Conservation (phyloP, 805 yeast species). For the Candida vartiovaarae region DNA sequence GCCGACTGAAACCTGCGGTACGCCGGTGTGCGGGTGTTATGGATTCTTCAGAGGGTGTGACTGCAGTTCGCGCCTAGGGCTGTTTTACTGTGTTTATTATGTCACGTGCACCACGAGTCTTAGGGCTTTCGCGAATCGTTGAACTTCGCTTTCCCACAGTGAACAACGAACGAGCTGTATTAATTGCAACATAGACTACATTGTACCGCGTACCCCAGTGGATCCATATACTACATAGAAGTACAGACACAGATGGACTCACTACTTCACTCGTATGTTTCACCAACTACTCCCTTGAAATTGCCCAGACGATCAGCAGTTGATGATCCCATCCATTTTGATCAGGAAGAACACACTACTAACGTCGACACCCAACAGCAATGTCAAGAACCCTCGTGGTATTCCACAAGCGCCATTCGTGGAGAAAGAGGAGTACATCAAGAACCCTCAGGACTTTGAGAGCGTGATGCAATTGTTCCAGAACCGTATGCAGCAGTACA, state of each 20-base stretch:
- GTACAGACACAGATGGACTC: constrained; percentile 13
- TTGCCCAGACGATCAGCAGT: too few relatives aligned
- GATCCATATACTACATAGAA: too few relatives aligned
- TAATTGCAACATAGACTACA: too few relatives aligned
- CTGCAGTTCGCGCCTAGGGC: too few relatives aligned
- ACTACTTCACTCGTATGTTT: constrained; percentile 18
- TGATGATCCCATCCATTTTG: too few relatives aligned
- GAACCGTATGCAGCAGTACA: constrained; percentile 82
- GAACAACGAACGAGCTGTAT: too few relatives aligned
- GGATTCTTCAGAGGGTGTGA: background rate
- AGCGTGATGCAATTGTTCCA: constrained; percentile 67
- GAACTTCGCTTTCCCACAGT: background rate
- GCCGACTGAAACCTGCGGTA: background rate
- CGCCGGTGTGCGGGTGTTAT: background rate
- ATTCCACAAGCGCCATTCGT: constrained; percentile 96
- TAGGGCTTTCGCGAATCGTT: background rate
- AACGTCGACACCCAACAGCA: constrained; percentile 1
- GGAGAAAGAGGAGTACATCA: constrained; percentile 67
- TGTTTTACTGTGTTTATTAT: too few relatives aligned
- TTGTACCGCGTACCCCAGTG: too few relatives aligned
- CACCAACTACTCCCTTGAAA: background rate
- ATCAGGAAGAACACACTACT: background rate
- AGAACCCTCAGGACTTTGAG: constrained; percentile 63
- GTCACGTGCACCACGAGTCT: background rate
- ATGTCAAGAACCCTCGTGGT: constrained; percentile 73